These are phyloP conservation scores for Irpex rosettiformis DNA, from an alignment of 1,284 basidiomycete species.

Conservation along the genomic window DNA sequence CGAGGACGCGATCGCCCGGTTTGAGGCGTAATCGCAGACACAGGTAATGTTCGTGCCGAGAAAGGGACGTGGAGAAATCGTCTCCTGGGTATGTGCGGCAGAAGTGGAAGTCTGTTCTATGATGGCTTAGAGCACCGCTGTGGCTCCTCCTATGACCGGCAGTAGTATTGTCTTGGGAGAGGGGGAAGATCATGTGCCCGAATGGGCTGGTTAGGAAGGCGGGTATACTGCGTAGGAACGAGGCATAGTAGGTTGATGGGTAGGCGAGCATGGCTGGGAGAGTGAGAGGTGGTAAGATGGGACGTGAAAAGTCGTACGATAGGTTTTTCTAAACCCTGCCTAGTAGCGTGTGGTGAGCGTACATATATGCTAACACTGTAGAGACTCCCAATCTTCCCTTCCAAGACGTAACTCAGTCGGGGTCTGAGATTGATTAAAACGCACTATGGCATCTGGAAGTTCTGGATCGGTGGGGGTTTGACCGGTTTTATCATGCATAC, in stretches of 20 bases:
- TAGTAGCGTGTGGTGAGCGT: not conserved
- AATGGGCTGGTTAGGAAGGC: not conserved
- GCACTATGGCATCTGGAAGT: too few relatives aligned
- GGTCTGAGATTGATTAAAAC: too few relatives aligned
- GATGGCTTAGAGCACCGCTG: too few relatives aligned
- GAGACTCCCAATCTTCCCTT: not conserved
- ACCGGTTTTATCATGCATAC: too few relatives aligned
- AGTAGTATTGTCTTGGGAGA: too few relatives aligned
- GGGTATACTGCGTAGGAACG: not conserved
- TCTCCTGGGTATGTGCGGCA: constrained; percentile 98
- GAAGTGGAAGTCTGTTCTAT: constrained; percentile 74
- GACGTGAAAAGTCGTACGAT: not conserved
- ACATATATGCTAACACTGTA: not conserved
- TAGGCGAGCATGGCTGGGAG: too few relatives aligned
- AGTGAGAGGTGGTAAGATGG: too few relatives aligned
- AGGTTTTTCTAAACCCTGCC: too few relatives aligned
- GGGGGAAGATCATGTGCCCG: not conserved
- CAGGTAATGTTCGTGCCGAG: constrained; percentile 98
- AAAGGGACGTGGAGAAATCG: constrained; percentile 78
- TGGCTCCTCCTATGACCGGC: too few relatives aligned
- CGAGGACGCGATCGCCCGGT: constrained; percentile 92
- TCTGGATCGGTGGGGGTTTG: too few relatives aligned
- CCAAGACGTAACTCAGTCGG: not conserved
- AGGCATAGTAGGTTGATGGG: not conserved
- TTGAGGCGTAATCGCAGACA: constrained; percentile 78